phyloP scores from a whole-genome alignment of 2,329 filamentous ascomycete species.

The Chaetomiaceae sp. region DNA sequence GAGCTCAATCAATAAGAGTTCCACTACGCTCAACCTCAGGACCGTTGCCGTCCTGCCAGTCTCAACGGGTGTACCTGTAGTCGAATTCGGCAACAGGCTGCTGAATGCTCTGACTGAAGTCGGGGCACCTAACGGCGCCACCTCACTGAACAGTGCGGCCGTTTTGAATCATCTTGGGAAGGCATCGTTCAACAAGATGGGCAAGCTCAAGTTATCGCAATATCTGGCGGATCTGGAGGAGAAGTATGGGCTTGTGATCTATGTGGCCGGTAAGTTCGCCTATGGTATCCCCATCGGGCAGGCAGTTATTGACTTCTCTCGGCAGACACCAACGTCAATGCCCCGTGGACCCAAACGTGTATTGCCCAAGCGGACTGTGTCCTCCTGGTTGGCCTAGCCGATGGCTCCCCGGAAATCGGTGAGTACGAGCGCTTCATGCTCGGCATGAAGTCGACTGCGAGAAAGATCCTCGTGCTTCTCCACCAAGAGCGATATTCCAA shows the following conservation, averaged over 20 bases:
- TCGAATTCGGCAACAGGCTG: slow-evolving; percentile 87
- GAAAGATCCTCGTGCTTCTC: slow-evolving; percentile 85
- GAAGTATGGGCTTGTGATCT: slow-evolving; percentile 91
- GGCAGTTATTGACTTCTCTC: not conserved
- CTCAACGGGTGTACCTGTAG: slow-evolving; percentile 83
- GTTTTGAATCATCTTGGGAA: slow-evolving; percentile 93
- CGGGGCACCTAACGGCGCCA: slow-evolving; percentile 83
- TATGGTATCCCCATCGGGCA: not conserved
- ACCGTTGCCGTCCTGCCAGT: slow-evolving; percentile 92
- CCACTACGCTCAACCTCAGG: slow-evolving; percentile 85
- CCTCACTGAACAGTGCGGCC: slow-evolving; percentile 85
- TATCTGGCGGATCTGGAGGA: slow-evolving; percentile 96
- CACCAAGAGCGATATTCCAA: slow-evolving; percentile 85
- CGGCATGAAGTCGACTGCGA: slow-evolving; percentile 93
- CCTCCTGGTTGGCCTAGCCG: slow-evolving; percentile 83
- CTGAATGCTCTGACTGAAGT: slow-evolving; percentile 87
- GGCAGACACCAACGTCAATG: slow-evolving; percentile 88
- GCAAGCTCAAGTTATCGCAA: slow-evolving; percentile 90
- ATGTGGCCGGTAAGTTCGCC: slow-evolving; percentile 67
- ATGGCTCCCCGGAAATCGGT: slow-evolving; percentile 83
- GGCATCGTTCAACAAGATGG: slow-evolving; percentile 96
- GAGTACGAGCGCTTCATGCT: slow-evolving; percentile 96
- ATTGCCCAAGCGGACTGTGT: slow-evolving; percentile 97
- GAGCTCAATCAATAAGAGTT: slow-evolving; percentile 61
- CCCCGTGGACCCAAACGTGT: slow-evolving; percentile 97